phyloP scores from a whole-genome alignment of 306 rosid genomes.

The Quillaja saponaria region DNA sequence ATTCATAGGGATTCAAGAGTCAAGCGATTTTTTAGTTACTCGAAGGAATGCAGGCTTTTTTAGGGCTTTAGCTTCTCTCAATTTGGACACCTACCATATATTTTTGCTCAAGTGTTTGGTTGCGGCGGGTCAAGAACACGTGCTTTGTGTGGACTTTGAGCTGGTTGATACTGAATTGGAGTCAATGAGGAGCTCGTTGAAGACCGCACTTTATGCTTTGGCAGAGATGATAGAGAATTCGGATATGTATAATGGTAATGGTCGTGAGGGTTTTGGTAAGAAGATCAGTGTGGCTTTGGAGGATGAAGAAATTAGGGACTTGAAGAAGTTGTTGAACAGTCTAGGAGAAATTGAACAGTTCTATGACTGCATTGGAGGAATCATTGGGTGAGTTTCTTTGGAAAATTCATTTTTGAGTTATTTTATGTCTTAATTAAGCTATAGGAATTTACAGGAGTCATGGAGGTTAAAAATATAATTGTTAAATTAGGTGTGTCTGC shows the following conservation, averaged over 20 bases:
- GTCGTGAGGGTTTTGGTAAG: constrained; percentile 35
- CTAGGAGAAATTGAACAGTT: constrained; percentile 70
- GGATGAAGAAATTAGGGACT: constrained; percentile 50
- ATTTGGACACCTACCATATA: constrained; percentile 37
- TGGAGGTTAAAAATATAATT: no score
- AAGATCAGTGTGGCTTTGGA: constrained; percentile 43
- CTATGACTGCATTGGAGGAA: constrained; percentile 94
- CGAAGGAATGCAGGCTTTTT: constrained; percentile 26
- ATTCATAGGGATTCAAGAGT: constrained; percentile 70
- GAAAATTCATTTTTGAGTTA: not conserved
- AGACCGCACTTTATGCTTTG: constrained; percentile 67
- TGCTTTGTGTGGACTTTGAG: constrained; percentile 49
- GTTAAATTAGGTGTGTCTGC: no score
- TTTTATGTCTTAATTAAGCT: not conserved
- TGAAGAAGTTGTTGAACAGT: constrained; percentile 62
- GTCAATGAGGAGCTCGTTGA: constrained; percentile 48
- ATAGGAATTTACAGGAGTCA: no score
- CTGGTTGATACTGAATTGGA: constrained; percentile 34
- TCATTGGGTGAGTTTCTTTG: constrained; percentile 67
- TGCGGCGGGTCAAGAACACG: constrained; percentile 87
- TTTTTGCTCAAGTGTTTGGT: constrained; percentile 73
- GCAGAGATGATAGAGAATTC: constrained; percentile 75
- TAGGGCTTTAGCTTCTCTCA: constrained; percentile 41
- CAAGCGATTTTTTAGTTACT: constrained; percentile 53
- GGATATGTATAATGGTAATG: constrained; percentile 40